phyloP scores from a whole-genome alignment of 257 asterid species.

The Oldenlandia corymbosa region DNA sequence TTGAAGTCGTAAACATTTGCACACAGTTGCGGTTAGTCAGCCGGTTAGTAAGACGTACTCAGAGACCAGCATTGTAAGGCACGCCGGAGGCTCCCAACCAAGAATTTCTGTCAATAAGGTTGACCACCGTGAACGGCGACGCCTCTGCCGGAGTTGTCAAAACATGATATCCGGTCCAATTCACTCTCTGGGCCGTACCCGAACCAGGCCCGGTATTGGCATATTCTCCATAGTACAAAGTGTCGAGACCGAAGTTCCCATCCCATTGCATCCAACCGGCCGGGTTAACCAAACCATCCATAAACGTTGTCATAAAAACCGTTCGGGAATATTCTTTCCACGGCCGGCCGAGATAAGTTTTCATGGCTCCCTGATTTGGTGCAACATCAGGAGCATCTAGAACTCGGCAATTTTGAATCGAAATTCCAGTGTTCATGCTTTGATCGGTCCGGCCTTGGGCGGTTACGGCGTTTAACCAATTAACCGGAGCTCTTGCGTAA shows the following conservation, averaged over 20 bases:
- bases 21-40: too few relatives aligned
- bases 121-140: constrained; percentile 52
- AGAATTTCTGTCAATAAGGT: constrained; percentile 58
- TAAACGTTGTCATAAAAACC: constrained; percentile 50
- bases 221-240: constrained; percentile 80
- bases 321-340: constrained; percentile 76
- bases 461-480: constrained; percentile 57
- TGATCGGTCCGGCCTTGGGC: constrained; percentile 87
- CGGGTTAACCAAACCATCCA: constrained; percentile 58
- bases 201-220: constrained; percentile 84
- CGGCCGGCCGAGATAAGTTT: constrained; percentile 80
- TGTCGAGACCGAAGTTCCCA: constrained; percentile 64
- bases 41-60: too few relatives aligned
- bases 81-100: constrained; percentile 70
- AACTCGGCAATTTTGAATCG: constrained; percentile 55
- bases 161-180: constrained; percentile 75
- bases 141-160: constrained; percentile 68
- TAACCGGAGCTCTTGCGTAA: constrained; percentile 60
- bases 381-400: constrained; percentile 53
- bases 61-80: constrained; percentile 73
- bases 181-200: constrained; percentile 52
- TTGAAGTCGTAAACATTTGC: too few relatives aligned
- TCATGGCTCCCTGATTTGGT: constrained; percentile 46
- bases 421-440: constrained; percentile 74
- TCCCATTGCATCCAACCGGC: constrained; percentile 93